Conservation (phyloP, 2,329 filamentous ascomycete genomes). For the Fusarium circinatum region DNA sequence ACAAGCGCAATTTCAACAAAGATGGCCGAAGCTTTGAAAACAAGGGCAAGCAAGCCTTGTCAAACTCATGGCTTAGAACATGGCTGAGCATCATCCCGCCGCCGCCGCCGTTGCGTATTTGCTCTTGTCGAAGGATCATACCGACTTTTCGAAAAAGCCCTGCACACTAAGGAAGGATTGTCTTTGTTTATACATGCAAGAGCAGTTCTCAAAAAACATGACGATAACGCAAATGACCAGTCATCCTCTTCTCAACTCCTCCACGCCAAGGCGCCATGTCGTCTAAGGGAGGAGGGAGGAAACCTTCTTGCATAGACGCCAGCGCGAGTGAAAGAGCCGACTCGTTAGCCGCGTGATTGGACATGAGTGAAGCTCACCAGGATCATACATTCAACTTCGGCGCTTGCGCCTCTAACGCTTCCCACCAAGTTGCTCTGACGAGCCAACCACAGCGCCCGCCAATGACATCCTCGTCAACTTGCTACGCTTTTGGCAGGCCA, state of each 20-base stretch:
- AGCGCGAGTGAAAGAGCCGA: slow-evolving; percentile 43
- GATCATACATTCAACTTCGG: slow-evolving; percentile 26
- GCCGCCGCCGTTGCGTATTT: slow-evolving; percentile 14
- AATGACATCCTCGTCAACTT: slow-evolving; percentile 26
- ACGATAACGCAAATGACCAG: slow-evolving; percentile 7
- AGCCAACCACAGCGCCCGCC: slow-evolving; percentile 37
- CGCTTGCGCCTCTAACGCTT: slow-evolving; percentile 46
- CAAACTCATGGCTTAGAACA: slow-evolving; percentile 27
- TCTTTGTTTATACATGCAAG: slow-evolving; percentile 2
- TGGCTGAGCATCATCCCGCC: slow-evolving; percentile 35
- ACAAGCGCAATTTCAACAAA: slow-evolving; percentile 19
- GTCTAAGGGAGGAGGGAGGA: slow-evolving; percentile 28
- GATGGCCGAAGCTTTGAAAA: slow-evolving; percentile 7
- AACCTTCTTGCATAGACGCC: slow-evolving; percentile 46
- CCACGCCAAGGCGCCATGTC: slow-evolving; percentile 20
- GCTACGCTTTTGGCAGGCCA: slow-evolving; percentile 20
- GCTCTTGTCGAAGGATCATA: neutral
- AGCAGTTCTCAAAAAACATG: neutral
- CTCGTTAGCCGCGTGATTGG: slow-evolving; percentile 46
- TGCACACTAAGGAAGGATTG: neutral
- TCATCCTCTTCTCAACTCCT: slow-evolving; percentile 22
- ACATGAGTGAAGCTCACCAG: slow-evolving; percentile 23
- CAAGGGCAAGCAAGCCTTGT: slow-evolving; percentile 17
- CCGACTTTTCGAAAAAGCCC: neutral
- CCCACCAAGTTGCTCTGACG: slow-evolving; percentile 26